Evolutionary conservation across 352 stramenopile species (phyloP).

Genomic region (Albugo laibachii): DNA sequence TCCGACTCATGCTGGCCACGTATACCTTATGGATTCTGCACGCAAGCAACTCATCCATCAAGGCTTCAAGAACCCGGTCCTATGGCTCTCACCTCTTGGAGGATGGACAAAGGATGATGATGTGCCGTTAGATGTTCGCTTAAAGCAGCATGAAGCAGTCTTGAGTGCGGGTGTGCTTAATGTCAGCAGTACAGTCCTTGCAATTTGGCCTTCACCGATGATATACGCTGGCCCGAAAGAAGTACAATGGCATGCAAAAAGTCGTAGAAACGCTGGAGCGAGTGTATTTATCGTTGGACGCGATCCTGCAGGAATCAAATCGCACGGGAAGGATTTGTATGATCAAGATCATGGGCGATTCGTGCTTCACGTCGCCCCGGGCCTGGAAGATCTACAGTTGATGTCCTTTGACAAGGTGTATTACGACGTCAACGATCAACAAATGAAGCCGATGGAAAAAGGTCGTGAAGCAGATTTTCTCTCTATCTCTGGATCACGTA

Average conservation of each 20-base stretch:
- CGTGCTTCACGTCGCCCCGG: conserved; percentile 91
- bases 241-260: conserved; percentile 97
- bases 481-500: conserved; percentile 94
- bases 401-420: conserved; percentile 92
- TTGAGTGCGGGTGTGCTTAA: conserved; percentile 88
- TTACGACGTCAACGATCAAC: conserved; percentile 94
- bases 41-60: conserved; percentile 83
- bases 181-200: conserved; percentile 92
- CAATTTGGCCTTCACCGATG: conserved; percentile 97
- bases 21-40: conserved; percentile 95
- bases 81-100: conserved; percentile 94
- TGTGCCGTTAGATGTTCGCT: conserved; percentile 93
- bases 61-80: conserved; percentile 91
- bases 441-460: conserved; percentile 93
- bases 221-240: conserved; percentile 96
- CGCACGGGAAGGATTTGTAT: conserved; percentile 89
- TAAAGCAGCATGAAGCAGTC: conserved; percentile 92
- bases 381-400: conserved; percentile 90
- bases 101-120: conserved; percentile 98
- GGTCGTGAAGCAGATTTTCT: conserved; percentile 91
- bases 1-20: conserved; percentile 93
- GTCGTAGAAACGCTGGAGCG: conserved; percentile 87
- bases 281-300: conserved; percentile 96
- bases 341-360: conserved; percentile 93
- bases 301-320: conserved; percentile 96